Percentiles rank a stretch among this genome's conserved stretches.
Conservation (phyloP, 2,329 filamentous ascomycete genomes). For the Fusarium denticulatum region DNA sequence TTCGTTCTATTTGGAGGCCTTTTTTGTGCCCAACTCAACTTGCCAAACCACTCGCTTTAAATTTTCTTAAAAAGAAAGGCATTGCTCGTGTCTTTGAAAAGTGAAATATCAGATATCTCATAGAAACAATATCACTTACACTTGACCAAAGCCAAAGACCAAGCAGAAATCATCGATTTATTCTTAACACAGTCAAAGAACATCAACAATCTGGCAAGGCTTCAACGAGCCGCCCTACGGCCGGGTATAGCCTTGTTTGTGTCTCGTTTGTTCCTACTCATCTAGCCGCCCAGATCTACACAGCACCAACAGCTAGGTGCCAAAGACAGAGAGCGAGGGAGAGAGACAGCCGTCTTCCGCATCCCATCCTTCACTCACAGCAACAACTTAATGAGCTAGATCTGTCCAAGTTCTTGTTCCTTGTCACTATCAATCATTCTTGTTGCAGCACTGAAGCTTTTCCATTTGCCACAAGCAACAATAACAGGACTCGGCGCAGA, state of each 20-base stretch:
- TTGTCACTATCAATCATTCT: conserved; percentile 9
- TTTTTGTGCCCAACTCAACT: neutral
- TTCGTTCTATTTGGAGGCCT: neutral
- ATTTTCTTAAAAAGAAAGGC: neutral
- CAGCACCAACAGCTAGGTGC: neutral
- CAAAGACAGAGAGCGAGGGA: neutral
- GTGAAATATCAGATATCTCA: neutral
- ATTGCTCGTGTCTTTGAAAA: neutral
- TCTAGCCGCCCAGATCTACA: conserved; percentile 5
- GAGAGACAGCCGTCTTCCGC: neutral
- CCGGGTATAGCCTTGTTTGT: neutral
- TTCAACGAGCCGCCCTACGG: neutral
- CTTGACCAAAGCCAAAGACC: neutral
- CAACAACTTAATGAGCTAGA: neutral
- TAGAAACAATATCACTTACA: neutral
- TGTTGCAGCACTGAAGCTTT: neutral
- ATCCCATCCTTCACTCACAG: neutral
- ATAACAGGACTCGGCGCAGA: conserved; percentile 25
- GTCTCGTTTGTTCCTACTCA: neutral
- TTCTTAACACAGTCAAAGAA: neutral
- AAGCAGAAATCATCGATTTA: neutral
- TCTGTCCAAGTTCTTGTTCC: neutral
- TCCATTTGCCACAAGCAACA: conserved; percentile 34
- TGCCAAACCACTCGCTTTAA: neutral
- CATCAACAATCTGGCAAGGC: neutral